Base-by-base conservation (phyloP, 2,329 filamentous ascomycete genomes). In the Colletotrichum horii region DNA sequence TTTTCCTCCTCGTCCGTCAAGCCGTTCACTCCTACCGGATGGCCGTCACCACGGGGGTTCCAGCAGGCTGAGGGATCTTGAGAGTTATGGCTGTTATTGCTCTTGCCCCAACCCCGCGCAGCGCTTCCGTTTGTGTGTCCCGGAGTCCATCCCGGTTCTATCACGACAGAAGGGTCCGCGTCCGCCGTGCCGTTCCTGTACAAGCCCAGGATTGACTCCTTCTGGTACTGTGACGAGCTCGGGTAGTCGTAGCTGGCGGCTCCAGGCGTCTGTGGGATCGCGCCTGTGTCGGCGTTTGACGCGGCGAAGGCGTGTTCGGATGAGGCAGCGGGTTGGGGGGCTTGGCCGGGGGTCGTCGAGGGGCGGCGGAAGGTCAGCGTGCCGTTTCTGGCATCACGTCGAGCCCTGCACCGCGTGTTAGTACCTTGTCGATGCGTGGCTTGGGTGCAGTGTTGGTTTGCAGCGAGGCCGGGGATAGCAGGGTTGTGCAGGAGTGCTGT, bases 51-150 rank as follows among this genome's bases (percentile, higher is more conserved):
- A 75, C 90, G 89, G 74, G 90, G 86, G 81, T 98, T 95, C 97
- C 96, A 99, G 84, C 96, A 98, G 56, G 96, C 91, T 77, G 97
- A 95, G n/a, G 96, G 95, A 60, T 96, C 96, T 81, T 94, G 92
- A 74, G 93, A 93, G 77, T 90, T 88, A 77, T 95, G 94, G 75
- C 90, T 90, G 78, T 98, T 96, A 74, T 91, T 91, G 79, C 89
- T 90, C 83, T 96, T 95, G 67, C 94, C 94, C 95, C 95, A 98
- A 70, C 91, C 90, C 83, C 92, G 85, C 84, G 91, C 80, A 78
- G 87, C 80, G 84, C 89, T 80, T 82, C 93, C 92, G 79, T 95
- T 96, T 55, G 92, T 86, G 66, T 92, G 90, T 74, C 92, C 91
- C 32, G 96, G 95, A 83, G 95, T 93, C 96, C 96, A 98, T 76